A percentile compares a stretch with the other conserved stretches of the same genome.
These are phyloP conservation scores for Atkinsonella hypoxylon DNA, from an alignment of 2,329 filamentous ascomycete species.

Conservation along the genomic window DNA sequence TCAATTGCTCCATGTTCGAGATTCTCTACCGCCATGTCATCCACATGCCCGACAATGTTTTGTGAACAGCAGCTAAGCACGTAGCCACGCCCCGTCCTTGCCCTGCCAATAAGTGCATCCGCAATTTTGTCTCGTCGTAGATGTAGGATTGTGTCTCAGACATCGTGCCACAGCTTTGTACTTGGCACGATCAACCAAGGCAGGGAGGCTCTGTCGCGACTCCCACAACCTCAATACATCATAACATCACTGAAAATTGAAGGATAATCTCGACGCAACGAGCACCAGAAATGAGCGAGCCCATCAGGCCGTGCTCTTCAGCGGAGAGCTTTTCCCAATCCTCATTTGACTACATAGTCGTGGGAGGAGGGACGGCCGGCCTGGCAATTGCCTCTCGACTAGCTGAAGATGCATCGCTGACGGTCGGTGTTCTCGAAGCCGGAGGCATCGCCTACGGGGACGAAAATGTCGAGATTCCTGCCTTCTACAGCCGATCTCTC, in stretches of 20 bases:
- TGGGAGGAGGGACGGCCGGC: constrained; percentile 44
- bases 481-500: constrained; percentile 22
- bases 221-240: too few species aligned
- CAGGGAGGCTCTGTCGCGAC: too few species aligned
- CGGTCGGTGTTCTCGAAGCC: constrained; percentile 21
- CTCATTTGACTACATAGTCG: constrained; percentile 26
- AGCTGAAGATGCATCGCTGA: constrained; percentile 22
- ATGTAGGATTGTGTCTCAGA: not conserved
- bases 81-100: not conserved
- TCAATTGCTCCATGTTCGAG: not conserved
- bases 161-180: too few species aligned
- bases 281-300: not conserved
- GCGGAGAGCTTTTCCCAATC: constrained; percentile 14
- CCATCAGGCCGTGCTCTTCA: not conserved
- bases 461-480: constrained; percentile 27
- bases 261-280: not conserved
- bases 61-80: not conserved
- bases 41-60: too few species aligned
- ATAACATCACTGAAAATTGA: too few species aligned
- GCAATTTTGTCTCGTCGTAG: not conserved
- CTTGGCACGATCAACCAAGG: too few species aligned
- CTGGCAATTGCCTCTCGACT: constrained; percentile 37
- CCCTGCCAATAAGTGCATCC: not conserved
- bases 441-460: constrained; percentile 16
- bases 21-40: not conserved